Evolutionary conservation across 495 filamentous ascomycete species (phyloP).

Genomic region (Antarctomyces pellizariae): DNA sequence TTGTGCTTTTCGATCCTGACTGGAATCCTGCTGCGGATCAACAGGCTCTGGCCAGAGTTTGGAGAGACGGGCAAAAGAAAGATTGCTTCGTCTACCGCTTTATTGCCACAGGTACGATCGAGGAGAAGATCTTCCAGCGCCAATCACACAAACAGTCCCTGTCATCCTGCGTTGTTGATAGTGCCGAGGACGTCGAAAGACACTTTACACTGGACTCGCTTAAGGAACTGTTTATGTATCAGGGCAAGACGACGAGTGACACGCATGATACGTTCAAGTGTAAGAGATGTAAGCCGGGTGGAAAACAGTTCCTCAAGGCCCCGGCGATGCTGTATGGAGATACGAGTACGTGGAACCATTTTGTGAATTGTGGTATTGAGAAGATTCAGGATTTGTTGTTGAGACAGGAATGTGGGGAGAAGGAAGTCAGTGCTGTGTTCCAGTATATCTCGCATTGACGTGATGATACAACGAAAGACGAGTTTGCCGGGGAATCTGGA

Average conservation of each 20-base stretch:
- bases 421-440: constrained; percentile 79
- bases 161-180: constrained; percentile 93
- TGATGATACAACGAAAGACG: no score
- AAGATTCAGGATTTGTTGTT: constrained; percentile 81
- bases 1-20: constrained; percentile 94
- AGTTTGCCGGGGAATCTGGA: no score
- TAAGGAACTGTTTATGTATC: constrained; percentile 83
- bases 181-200: constrained; percentile 85
- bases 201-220: constrained; percentile 83
- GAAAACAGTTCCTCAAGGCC: constrained; percentile 67
- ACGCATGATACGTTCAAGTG: constrained; percentile 99
- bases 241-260: constrained; percentile 61
- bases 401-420: constrained; percentile 59
- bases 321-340: constrained; percentile 92
- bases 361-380: constrained; percentile 53
- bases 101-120: constrained; percentile 92
- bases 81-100: constrained; percentile 99
- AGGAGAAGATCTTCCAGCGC: constrained; percentile 98
- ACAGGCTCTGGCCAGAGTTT: constrained; percentile 88
- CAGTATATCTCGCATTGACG: constrained; percentile 95
- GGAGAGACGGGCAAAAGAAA: constrained; percentile 98
- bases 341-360: constrained; percentile 97
- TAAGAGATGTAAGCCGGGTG: constrained; percentile 76
- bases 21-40: constrained; percentile 99
- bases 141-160: constrained; percentile 96